Evolutionary conservation across 2,329 filamentous ascomycete species (phyloP).

Genomic region (Emmonsiellopsis sp.): DNA sequence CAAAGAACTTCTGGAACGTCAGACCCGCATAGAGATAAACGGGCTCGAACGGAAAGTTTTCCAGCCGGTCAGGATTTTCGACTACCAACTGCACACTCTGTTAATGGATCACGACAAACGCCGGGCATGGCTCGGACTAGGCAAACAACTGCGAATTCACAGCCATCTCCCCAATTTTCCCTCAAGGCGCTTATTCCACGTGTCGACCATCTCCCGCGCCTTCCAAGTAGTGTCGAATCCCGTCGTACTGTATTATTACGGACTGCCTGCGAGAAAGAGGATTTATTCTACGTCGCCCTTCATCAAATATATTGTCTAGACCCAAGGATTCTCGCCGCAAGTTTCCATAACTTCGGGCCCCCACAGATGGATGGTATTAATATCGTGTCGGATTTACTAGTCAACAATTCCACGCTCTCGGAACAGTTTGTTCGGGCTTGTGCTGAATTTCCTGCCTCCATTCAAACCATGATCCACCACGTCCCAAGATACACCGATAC

Average conservation of each 20-base stretch:
- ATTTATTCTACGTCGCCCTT: conserved; percentile 55
- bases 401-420: conserved; percentile 35
- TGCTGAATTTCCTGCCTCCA: conserved; percentile 37
- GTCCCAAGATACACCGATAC: conserved; percentile 24
- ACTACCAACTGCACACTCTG: not conserved
- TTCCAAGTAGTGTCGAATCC: not conserved
- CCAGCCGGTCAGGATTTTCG: not conserved
- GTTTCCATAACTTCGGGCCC: conserved; percentile 26
- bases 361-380: conserved; percentile 20
- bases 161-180: not conserved
- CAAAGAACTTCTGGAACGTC: not conserved
- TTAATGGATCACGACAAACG: not conserved
- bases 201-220: not conserved
- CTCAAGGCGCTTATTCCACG: not conserved
- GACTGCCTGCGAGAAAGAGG: conserved; percentile 46
- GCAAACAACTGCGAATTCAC: no score
- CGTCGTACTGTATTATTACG: conserved; percentile 40
- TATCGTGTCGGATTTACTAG: conserved; percentile 36
- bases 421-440: conserved; percentile 35
- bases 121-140: not conserved
- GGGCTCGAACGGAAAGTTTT: not conserved
- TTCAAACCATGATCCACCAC: conserved; percentile 16
- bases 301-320: conserved; percentile 56
- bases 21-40: conserved; percentile 3
- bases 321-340: conserved; percentile 21